These are phyloP conservation scores for Penicillium ochrochloron DNA, from an alignment of 495 filamentous ascomycete species.

Conservation along the genomic window DNA sequence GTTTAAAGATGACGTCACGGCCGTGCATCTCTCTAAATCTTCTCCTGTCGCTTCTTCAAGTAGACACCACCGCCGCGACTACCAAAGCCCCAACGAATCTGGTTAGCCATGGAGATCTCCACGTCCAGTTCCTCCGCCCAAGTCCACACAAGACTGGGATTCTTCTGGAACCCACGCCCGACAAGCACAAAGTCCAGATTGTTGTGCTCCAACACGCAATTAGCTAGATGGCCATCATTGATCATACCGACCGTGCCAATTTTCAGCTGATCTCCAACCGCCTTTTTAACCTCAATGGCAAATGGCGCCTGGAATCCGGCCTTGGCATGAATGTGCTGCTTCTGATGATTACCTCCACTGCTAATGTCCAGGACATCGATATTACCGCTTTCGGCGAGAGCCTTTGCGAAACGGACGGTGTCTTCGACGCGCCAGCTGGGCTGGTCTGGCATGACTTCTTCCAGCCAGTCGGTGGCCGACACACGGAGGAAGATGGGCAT, in stretches of 20 bases:
- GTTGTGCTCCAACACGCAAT: constrained; percentile 56
- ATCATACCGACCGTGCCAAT: constrained; percentile 69
- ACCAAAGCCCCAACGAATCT: constrained; percentile 64
- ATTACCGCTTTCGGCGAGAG: constrained; percentile 54
- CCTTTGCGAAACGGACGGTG: constrained; percentile 56
- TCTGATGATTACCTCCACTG: constrained; percentile 60
- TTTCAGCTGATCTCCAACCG: constrained; percentile 58
- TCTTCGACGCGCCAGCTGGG: constrained; percentile 62
- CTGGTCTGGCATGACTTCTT: constrained; percentile 45
- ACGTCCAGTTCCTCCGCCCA: constrained; percentile 71
- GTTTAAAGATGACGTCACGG: background rate
- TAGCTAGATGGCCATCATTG: constrained; percentile 58
- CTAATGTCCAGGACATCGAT: constrained; percentile 70
- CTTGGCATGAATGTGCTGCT: constrained; percentile 58
- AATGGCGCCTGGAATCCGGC: constrained; percentile 68
- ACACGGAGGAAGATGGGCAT: constrained; percentile 72
- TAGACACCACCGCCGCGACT: constrained; percentile 32
- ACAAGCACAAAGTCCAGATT: constrained; percentile 63
- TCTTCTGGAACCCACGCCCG: constrained; percentile 71
- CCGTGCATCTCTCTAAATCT: constrained; percentile 19
- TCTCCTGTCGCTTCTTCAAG: constrained; percentile 27
- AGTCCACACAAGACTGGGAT: constrained; percentile 67
- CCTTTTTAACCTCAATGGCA: constrained; percentile 61
- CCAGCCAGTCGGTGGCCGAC: constrained; percentile 63
- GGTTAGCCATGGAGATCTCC: constrained; percentile 65